phyloP scores from a whole-genome alignment of 2,329 filamentous ascomycete genomes.

The Diatrype stigma region DNA sequence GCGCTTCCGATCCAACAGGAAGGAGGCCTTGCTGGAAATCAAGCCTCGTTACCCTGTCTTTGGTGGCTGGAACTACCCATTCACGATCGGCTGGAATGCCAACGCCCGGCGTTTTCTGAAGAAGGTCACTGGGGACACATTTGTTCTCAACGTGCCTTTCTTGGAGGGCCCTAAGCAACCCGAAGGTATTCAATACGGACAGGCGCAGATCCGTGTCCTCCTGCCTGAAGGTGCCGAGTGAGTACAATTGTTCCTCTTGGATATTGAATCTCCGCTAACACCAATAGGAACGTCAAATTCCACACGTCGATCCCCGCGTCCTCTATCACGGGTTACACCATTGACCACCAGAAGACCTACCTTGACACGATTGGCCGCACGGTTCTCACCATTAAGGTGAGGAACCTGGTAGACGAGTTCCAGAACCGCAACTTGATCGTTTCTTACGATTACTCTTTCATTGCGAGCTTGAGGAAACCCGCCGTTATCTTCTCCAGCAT shows the following conservation, averaged over 20 bases:
- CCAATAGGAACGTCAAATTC: slow-evolving; percentile 71
- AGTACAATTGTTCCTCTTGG: slow-evolving; percentile 31
- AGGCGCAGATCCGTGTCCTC: slow-evolving; percentile 74
- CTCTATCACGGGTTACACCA: slow-evolving; percentile 53
- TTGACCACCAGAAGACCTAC: slow-evolving; percentile 76
- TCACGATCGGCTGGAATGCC: slow-evolving; percentile 93
- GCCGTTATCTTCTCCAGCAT: slow-evolving; percentile 72
- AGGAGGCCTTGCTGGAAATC: slow-evolving; percentile 80
- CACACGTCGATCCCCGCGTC: slow-evolving; percentile 65
- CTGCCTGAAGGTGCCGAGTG: slow-evolving; percentile 88
- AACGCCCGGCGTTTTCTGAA: slow-evolving; percentile 75
- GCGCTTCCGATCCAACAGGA: slow-evolving; percentile 71
- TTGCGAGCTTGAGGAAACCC: slow-evolving; percentile 78
- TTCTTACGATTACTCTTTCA: slow-evolving; percentile 78
- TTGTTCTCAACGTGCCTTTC: slow-evolving; percentile 86
- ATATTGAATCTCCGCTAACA: slow-evolving; percentile 34
- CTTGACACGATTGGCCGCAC: slow-evolving; percentile 92
- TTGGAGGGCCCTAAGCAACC: slow-evolving; percentile 82
- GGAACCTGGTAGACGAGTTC: slow-evolving; percentile 87
- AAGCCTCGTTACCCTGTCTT: slow-evolving; percentile 96
- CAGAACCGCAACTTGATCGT: slow-evolving; percentile 80
- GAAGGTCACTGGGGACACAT: slow-evolving; percentile 61
- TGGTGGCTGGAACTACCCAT: slow-evolving; percentile 97
- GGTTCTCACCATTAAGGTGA: slow-evolving; percentile 70
- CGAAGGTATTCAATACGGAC: slow-evolving; percentile 83